These are phyloP conservation scores for Rhododendron mucronatum DNA, from an alignment of 148 eudicot species.

Conservation along the genomic window DNA sequence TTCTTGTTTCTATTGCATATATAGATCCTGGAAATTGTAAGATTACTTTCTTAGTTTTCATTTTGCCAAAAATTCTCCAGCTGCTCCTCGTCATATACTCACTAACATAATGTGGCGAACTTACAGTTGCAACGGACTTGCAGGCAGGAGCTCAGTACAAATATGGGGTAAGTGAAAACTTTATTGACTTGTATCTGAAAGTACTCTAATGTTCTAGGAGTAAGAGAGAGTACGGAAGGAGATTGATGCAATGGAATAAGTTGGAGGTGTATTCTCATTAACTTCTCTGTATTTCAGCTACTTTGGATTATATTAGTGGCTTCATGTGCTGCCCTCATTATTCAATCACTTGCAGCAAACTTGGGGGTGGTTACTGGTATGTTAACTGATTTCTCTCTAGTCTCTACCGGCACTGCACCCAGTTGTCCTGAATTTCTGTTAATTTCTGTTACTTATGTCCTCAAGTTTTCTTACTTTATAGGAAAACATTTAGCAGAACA, in stretches of 20 bases:
- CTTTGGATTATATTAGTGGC: conserved; percentile 97
- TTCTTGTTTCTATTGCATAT: conserved; percentile 93
- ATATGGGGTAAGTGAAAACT: conserved; percentile 58
- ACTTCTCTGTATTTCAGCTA: conserved; percentile 43
- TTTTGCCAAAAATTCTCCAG: not conserved
- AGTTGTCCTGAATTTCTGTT: not conserved
- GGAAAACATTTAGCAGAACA: conserved; percentile 99
- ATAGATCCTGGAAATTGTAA: conserved; percentile 98
- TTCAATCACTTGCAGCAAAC: conserved; percentile 91
- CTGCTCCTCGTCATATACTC: conserved; percentile 2
- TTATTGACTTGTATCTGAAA: not conserved
- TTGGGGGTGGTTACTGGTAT: conserved; percentile 97
- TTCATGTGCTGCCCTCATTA: conserved; percentile 86
- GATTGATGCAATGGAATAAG: not conserved
- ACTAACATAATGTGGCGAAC: conserved; percentile 19
- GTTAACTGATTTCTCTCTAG: not conserved
- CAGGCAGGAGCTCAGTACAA: conserved; percentile 90
- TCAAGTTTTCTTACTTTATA: conserved; percentile 20
- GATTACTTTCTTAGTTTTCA: conserved; percentile 13
- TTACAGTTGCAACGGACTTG: conserved; percentile 91
- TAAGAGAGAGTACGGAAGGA: not conserved
- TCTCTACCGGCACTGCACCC: not conserved
- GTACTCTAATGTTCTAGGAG: not conserved
- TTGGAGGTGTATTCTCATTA: not conserved
- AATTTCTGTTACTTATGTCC: not conserved